phyloP scores from a whole-genome alignment of 73 alveolate genomes.

The Uronychia setigera region DNA sequence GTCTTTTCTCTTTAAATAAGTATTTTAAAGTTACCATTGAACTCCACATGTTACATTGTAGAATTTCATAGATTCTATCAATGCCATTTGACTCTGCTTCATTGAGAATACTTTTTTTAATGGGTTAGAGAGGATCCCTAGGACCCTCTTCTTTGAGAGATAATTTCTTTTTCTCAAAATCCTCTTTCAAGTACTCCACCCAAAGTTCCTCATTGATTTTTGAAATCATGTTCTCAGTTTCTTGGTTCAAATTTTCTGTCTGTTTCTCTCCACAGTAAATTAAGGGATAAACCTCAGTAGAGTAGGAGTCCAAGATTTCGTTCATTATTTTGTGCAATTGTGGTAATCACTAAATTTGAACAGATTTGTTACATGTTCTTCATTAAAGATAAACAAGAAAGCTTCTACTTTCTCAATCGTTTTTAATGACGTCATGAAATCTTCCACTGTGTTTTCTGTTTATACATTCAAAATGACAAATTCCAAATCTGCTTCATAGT shows the following conservation, averaged over 20 bases:
- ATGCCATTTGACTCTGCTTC: constrained; percentile 6
- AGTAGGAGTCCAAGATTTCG: neutral
- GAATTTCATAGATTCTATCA: constrained; percentile 1
- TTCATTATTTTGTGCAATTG: neutral
- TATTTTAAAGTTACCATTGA: neutral
- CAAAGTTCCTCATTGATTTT: neutral
- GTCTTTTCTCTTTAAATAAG: neutral
- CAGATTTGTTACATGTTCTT: too few relatives aligned
- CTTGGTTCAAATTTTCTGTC: neutral
- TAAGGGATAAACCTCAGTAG: neutral
- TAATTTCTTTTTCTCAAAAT: too few relatives aligned
- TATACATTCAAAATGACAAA: too few relatives aligned
- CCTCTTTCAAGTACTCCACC: neutral
- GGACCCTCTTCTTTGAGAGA: neutral
- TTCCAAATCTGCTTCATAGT: too few relatives aligned
- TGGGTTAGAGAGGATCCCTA: neutral
- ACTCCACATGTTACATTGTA: constrained; percentile 23
- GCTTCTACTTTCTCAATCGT: too few relatives aligned
- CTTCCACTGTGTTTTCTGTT: too few relatives aligned
- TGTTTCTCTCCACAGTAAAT: neutral
- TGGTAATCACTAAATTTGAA: too few relatives aligned
- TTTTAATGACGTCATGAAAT: too few relatives aligned
- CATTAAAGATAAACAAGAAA: too few relatives aligned
- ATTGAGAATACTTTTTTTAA: neutral
- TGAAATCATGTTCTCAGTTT: neutral